Base-by-base conservation (phyloP, 116 monocot species). In the Dioscorea cayenensis region DNA sequence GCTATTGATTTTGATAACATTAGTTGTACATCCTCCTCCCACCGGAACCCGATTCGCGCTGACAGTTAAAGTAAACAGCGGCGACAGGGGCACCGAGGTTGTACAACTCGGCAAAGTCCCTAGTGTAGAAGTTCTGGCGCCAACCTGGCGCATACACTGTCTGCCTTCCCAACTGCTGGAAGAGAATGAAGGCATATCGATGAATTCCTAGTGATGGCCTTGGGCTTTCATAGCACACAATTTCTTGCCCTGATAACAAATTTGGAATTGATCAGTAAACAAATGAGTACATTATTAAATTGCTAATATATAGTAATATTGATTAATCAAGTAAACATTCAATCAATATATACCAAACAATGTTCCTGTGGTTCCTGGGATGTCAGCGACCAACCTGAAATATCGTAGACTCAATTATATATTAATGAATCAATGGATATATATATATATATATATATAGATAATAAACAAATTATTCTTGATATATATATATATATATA, bases 181-280 rank as follows among this genome's bases (percentile, higher is more conserved):
- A 70, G 13, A 70, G 70, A 21, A 59, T 25, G 28, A 70, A 35
- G 14, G 59, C 58, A 3, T 51, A 70, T 1, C 70, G 52, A 23
- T 70, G 70, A 51, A 70, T 70, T 28, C 70, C 70, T 29, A 55
- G 28, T 17, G 55, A 58, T 21, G 70, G 70, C 25, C 70, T 23
- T 16, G 70, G 70, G 70, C 29, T 70, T 28, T 70, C 70, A 28
- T 70, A 70, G 70, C 70, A 70, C 52, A 70, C 17, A 6, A 70
- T 18, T 35, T 70, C 70, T 5, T 70, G 11, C 14, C 70, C 69
- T 69, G 50, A 22, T 43, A 49, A 68, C 17, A 21, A 49, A 20
- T 38, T 48, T 11, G 7, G 7, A 21, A 32, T 32, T 29, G 3
- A 28, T 0, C 28, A 21, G 21, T 23, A 21, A 23, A 2, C 3